Evolutionary conservation across 257 asterid genomes (phyloP).

Genomic region (Cynanchum wilfordii): DNA sequence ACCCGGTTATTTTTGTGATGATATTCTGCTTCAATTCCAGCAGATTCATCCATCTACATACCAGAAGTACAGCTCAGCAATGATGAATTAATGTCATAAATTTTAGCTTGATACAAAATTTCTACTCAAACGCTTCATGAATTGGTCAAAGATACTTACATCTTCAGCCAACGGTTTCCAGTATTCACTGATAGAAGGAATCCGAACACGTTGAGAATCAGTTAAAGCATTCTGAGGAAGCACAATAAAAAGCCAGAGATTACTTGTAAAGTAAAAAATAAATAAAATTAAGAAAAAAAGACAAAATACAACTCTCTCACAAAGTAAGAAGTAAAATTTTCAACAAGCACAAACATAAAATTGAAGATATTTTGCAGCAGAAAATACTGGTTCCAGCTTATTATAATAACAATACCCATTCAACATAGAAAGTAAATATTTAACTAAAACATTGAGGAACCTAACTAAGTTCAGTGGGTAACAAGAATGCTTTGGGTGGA

Average conservation of each 20-base stretch:
- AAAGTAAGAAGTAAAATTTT: neutral
- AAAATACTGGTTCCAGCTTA: neutral
- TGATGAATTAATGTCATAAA: neutral
- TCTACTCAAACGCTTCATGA: conserved; percentile 9
- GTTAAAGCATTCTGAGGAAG: conserved; percentile 73
- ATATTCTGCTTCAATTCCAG: conserved; percentile 95
- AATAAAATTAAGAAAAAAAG: neutral
- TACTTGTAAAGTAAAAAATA: neutral
- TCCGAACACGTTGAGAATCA: conserved; percentile 79
- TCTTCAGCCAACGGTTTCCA: conserved; percentile 98
- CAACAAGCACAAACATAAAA: neutral
- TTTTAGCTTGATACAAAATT: neutral
- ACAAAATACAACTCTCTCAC: neutral
- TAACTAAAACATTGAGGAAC: neutral
- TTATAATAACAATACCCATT: neutral
- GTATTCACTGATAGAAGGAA: conserved; percentile 75
- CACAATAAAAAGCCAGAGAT: conserved; percentile 16
- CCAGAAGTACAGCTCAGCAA: conserved; percentile 12
- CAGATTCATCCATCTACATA: conserved; percentile 90
- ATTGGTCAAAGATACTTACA: conserved; percentile 47
- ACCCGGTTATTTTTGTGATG: conserved; percentile 89
- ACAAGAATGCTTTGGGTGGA: neutral
- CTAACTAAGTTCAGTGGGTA: neutral
- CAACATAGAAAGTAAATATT: neutral
- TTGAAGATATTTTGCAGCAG: neutral